Evolutionary conservation across 1,284 basidiomycete genomes (phyloP), one percentile per base, ranked within the genome.

Genomic region (Rhizoctonia solani): DNA sequence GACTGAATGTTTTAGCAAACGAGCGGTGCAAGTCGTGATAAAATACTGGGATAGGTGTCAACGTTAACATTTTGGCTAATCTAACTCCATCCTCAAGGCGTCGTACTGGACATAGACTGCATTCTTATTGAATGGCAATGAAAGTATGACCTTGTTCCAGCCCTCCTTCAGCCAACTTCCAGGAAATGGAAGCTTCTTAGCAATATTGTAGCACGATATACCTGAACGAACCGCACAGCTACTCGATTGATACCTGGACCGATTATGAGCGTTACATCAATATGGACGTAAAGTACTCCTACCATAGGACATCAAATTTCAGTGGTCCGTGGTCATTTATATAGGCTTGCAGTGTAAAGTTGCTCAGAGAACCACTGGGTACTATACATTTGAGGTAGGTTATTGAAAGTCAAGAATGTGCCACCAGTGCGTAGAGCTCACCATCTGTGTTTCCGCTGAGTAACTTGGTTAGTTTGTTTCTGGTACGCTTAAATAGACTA

Each of bases 211-310:
- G 69, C 74, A 75, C 4, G 67, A 69, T 27, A 75, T 70, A 8
- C 68, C 74, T 46, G 69, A 71, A 41, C 74, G 71, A 3, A 63
- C 69, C 6, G 71, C 70, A 46, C 74, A 74, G n/a, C 73, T 74
- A 9, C 72, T 73, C 0, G 72, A 73, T 23, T 71, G 69, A 63
- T 72, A 70, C 71, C 72, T 72, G 23, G 16, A 53, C 42, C 34
- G 13, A 54, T 13, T 6, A 3, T 4, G 23, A 41, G 39, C 21
- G 67, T 23, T 3, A 14, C 14, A 14, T n/a, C 4, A 4, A 3
- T 3, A 37, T 19, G 3, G 55, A 49, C 46, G 5, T 21, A 14
- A 21, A 27, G 2, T 11, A 3, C 6, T 5, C 46, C 25, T 21
- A 49, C 46, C 46, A 49, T 25, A 49, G 14, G 21, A 49, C 46